phyloP scores from a whole-genome alignment of 345 rosid species.

The Eutrema heterophyllum region DNA sequence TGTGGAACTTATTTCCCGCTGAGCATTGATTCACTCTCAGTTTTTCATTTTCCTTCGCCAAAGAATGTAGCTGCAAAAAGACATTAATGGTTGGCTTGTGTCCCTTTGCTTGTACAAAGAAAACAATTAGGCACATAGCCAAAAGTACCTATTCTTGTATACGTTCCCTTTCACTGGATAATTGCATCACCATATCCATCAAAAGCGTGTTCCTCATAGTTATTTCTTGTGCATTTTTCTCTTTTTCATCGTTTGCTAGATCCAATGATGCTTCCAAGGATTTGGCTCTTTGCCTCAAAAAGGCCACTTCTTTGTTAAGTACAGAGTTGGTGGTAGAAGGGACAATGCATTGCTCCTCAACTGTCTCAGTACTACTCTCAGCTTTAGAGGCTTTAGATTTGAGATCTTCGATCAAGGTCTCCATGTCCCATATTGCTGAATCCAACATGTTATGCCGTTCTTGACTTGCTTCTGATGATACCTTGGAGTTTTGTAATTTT shows the following conservation, averaged over 20 bases:
- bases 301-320: conserved; percentile 51
- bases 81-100: not conserved
- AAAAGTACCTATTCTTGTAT: conserved; percentile 67
- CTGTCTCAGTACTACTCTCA: conserved; percentile 57
- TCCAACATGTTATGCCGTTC: conserved; percentile 94
- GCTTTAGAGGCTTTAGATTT: conserved; percentile 91
- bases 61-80: conserved; percentile 49
- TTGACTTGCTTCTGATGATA: conserved; percentile 72
- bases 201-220: conserved; percentile 47
- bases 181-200: conserved; percentile 66
- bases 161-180: conserved; percentile 72
- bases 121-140: not conserved
- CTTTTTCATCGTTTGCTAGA: conserved; percentile 44
- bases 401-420: conserved; percentile 83
- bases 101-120: not conserved
- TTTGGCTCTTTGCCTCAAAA: conserved; percentile 45
- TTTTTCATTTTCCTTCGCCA: conserved; percentile 49
- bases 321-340: conserved; percentile 61
- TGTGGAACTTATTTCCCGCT: conserved; percentile 11
- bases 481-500: conserved; percentile 62
- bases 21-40: conserved; percentile 43
- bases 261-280: conserved; percentile 55
- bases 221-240: conserved; percentile 59
- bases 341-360: conserved; percentile 70
- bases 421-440: conserved; percentile 99